Percentiles rank a stretch among this genome's conserved stretches.
These are phyloP conservation scores for Talaromyces ruber DNA, from an alignment of 495 filamentous ascomycete genomes.

Conservation along the genomic window DNA sequence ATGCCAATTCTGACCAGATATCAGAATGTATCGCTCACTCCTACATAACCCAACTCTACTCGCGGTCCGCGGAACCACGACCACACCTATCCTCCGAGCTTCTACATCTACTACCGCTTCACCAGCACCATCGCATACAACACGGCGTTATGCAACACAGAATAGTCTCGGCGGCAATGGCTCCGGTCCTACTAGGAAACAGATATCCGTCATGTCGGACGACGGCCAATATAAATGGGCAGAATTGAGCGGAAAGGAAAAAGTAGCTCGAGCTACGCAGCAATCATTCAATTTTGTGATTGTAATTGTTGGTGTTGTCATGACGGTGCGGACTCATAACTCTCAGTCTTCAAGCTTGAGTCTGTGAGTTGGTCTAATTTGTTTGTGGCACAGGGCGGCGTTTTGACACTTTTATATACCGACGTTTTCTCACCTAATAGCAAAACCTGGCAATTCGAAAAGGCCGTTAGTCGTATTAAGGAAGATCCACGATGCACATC, in stretches of 20 bases:
- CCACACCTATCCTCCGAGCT: neutral
- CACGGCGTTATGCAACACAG: conserved; percentile 43
- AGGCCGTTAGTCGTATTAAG: conserved; percentile 71
- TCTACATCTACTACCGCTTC: neutral
- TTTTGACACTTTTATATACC: conserved; percentile 68
- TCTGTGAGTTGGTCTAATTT: neutral
- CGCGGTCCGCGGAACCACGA: neutral
- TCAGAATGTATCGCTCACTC: conserved; percentile 15
- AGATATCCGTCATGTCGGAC: conserved; percentile 75
- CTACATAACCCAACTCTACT: neutral
- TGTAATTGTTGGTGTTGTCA: conserved; percentile 61
- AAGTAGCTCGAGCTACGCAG: conserved; percentile 77
- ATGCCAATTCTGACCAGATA: conserved; percentile 9
- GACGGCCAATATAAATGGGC: conserved; percentile 74
- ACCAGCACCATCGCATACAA: neutral
- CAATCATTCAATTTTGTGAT: conserved; percentile 82
- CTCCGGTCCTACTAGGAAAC: conserved; percentile 37
- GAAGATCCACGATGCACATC: conserved; percentile 58
- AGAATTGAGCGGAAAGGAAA: conserved; percentile 65
- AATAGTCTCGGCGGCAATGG: conserved; percentile 25
- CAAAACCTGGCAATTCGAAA: conserved; percentile 81
- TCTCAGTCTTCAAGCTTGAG: neutral
- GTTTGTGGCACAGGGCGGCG: conserved; percentile 48
- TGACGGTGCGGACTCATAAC: conserved; percentile 55
- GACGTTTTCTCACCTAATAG: conserved; percentile 85